Percentiles rank a stretch among this genome's conserved stretches.
phyloP scores from a whole-genome alignment of 768 basidiomycete genomes.

The Phanerodontia chrysosporium region DNA sequence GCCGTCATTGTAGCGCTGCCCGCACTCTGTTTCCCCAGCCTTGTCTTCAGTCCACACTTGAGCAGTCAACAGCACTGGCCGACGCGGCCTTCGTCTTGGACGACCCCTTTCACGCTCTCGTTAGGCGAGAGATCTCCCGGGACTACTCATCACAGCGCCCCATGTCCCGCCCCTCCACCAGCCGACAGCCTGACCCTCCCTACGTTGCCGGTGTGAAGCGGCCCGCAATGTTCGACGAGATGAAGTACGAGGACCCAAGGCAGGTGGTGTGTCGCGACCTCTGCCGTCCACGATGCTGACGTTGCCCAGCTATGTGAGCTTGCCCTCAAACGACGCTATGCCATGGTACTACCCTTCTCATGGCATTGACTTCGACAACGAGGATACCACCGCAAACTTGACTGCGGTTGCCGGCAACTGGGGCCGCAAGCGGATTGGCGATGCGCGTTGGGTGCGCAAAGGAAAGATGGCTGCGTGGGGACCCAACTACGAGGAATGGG shows the following conservation, averaged over 20 bases:
- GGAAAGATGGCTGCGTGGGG: conserved; percentile 86
- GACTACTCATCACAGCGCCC: not conserved
- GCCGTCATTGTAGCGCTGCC: conserved; percentile 1
- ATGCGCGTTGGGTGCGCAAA: conserved; percentile 77
- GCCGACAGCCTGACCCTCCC: conserved; percentile 12
- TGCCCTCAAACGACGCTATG: conserved; percentile 60
- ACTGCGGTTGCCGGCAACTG: conserved; percentile 67
- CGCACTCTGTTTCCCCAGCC: not conserved
- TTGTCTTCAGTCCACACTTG: not conserved
- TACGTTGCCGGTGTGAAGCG: conserved; percentile 15
- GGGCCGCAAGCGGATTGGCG: conserved; percentile 73
- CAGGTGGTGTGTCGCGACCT: not conserved
- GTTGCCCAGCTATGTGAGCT: conserved; percentile 18
- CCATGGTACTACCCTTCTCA: conserved; percentile 85
- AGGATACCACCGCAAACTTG: conserved; percentile 41
- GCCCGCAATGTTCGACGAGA: conserved; percentile 16
- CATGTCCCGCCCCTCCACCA: conserved; percentile 19
- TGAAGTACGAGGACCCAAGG: conserved; percentile 25
- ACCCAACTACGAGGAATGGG: conserved; percentile 81
- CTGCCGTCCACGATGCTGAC: not conserved
- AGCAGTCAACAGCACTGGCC: not conserved
- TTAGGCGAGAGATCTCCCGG: conserved; percentile 14
- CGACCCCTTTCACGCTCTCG: conserved; percentile 15
- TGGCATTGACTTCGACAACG: conserved; percentile 63
- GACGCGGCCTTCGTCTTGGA: conserved; percentile 15